Base-by-base conservation (phyloP, 495 filamentous ascomycete species). In the Aspergillus nidulans region DNA sequence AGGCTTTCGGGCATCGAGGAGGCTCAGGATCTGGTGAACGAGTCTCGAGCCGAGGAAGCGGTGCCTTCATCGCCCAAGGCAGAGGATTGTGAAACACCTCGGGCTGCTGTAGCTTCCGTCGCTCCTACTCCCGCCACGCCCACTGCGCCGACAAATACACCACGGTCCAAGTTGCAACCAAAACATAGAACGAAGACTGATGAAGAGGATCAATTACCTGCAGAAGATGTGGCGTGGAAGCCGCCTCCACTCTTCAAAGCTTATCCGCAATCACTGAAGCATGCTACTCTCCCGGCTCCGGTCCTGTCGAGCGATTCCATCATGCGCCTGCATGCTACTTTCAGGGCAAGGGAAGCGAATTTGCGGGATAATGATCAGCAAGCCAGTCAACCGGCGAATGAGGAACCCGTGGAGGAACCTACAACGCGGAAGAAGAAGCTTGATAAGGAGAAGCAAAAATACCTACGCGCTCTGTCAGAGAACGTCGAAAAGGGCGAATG, bases 161-260 rank as follows among this genome's bases (percentile, higher is more conserved):
- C 59, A 6, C 63, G 66, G 5, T 34, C 63, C 23, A 55, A 49
- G 24, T 63, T 63, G 15, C 58, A 66, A 18, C 57, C 66, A 15
- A 64, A 57, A 16, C 9, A 59, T 45, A 67, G 61, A 16, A 30
- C 58, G 5, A 66, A 58, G 53, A 53, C 67, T 0, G 43, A 49
- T 7, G 68, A 68, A 2, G 49, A 61, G 1, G 46, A 61, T 9
- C 60, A 63, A 32, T 18, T 53, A 0, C 25, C 64, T 0, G 55
- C 60, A 6, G 60, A 63, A 32, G 66, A 72, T 25, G 56, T 67
- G 16, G 66, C 77, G 12, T 95, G 90, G 87, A 81, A 84, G 51
- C 85, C 89, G 3, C 91, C 91, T 7, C 88, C 92, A 3, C 75
- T 97, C 6, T 96, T 91, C 70, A 84, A 95, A 63, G 90, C 90